phyloP scores from a whole-genome alignment of 2,329 filamentous ascomycete genomes.

The Colletotrichum truncatum region DNA sequence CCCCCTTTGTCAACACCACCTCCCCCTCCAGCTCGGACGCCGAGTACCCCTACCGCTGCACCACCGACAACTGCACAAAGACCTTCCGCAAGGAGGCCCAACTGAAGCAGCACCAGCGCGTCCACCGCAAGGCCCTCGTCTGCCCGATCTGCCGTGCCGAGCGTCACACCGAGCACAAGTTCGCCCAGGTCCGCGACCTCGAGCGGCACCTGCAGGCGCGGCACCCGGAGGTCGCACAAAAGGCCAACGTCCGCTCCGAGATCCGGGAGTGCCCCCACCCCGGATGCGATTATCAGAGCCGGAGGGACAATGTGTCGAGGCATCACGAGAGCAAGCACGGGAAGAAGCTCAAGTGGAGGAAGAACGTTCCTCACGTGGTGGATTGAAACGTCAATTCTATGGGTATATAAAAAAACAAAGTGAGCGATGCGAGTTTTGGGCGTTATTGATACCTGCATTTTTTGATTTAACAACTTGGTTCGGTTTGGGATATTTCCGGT shows the following conservation, averaged over 20 bases:
- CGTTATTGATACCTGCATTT: conserved; percentile 15
- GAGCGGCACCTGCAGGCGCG: conserved; percentile 33
- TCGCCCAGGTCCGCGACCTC: conserved; percentile 33
- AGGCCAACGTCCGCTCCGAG: conserved; percentile 30
- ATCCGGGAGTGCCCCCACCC: conserved; percentile 27
- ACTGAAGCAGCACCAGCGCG: conserved; percentile 33
- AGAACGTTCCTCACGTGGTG: conserved; percentile 28
- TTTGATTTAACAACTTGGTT: conserved; percentile 9
- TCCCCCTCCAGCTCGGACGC: conserved; percentile 13
- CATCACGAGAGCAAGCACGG: conserved; percentile 33
- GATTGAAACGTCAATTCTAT: not conserved
- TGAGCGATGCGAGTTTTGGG: conserved; percentile 20
- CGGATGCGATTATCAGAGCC: conserved; percentile 30
- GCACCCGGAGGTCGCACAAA: conserved; percentile 26
- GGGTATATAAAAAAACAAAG: not conserved
- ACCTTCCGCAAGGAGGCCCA: conserved; percentile 32
- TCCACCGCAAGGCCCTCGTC: conserved; percentile 31
- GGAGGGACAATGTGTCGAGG: conserved; percentile 32
- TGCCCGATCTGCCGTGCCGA: conserved; percentile 31
- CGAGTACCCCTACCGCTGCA: conserved; percentile 23
- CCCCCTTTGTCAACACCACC: not conserved
- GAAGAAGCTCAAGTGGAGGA: conserved; percentile 32
- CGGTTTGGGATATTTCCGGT: conserved; percentile 18
- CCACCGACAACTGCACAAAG: conserved; percentile 29
- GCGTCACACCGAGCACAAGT: conserved; percentile 30